Evolutionary conservation across 2,329 filamentous ascomycete genomes (phyloP).

Genomic region (Exophiala sideris): DNA sequence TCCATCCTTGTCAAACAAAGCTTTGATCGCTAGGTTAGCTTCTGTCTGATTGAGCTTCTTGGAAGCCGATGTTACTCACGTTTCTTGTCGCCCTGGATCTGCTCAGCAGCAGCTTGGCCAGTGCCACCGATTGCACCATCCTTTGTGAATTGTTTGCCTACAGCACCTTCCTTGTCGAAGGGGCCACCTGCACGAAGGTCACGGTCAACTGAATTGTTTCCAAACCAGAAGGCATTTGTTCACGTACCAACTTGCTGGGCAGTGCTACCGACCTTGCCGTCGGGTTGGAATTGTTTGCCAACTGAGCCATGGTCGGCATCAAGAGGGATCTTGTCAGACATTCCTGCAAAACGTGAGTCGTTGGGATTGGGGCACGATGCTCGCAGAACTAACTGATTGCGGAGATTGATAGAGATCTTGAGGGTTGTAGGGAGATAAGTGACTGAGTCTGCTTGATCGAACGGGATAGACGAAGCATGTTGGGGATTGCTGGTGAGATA

Average conservation of each 20-base stretch:
- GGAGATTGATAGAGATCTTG: slow-evolving; percentile 12
- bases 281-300: slow-evolving; percentile 18
- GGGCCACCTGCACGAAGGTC: slow-evolving; percentile 21
- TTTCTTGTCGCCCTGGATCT: slow-evolving; percentile 21
- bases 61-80: not conserved
- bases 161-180: slow-evolving; percentile 9
- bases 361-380: not conserved
- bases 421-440: slow-evolving; percentile 9
- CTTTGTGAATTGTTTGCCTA: slow-evolving; percentile 22
- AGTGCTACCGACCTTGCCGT: slow-evolving; percentile 17
- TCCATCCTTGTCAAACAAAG: slow-evolving; percentile 20
- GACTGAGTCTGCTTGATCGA: slow-evolving; percentile 6
- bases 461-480: slow-evolving; percentile 14
- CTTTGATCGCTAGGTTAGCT: slow-evolving; percentile 3
- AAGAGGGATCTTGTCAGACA: slow-evolving; percentile 24
- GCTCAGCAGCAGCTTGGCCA: slow-evolving; percentile 22
- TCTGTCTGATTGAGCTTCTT: not conserved
- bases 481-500: not conserved
- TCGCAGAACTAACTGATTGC: slow-evolving; percentile 9
- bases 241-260: slow-evolving; percentile 12
- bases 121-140: slow-evolving; percentile 6
- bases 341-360: slow-evolving; percentile 12
- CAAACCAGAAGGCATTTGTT: slow-evolving; percentile 26
- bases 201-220: slow-evolving; percentile 35
- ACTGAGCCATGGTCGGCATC: slow-evolving; percentile 24